phyloP scores from a whole-genome alignment of 495 filamentous ascomycete genomes.

The Schizothecium vesticola region DNA sequence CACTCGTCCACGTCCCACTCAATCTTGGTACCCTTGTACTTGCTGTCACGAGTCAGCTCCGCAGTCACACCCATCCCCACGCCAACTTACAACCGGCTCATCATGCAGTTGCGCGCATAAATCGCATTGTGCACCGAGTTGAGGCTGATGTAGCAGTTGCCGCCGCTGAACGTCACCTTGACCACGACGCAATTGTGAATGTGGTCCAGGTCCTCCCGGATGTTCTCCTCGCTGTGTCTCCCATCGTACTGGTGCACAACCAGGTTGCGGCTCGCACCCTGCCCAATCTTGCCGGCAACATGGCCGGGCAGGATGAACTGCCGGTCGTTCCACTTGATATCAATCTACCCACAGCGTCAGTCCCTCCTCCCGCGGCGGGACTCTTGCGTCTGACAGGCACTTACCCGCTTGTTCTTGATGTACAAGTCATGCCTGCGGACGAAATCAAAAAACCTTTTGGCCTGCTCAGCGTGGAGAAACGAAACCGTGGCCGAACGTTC shows the following conservation, averaged over 20 bases:
- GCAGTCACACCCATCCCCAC: neutral
- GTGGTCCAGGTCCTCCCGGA: slow-evolving; percentile 74
- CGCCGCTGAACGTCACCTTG: slow-evolving; percentile 53
- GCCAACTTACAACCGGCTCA: slow-evolving; percentile 52
- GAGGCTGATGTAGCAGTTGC: slow-evolving; percentile 59
- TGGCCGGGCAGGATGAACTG: slow-evolving; percentile 66
- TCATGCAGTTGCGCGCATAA: slow-evolving; percentile 72
- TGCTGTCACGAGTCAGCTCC: slow-evolving; percentile 23
- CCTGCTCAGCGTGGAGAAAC: slow-evolving; percentile 60
- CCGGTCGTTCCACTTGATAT: slow-evolving; percentile 65
- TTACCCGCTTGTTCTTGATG: slow-evolving; percentile 63
- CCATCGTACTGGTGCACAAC: slow-evolving; percentile 54
- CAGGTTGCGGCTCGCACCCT: slow-evolving; percentile 75
- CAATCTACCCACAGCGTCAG: slow-evolving; percentile 44
- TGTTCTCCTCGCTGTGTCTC: slow-evolving; percentile 55
- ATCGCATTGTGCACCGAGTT: slow-evolving; percentile 76
- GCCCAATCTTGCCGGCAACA: slow-evolving; percentile 59
- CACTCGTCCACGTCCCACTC: slow-evolving; percentile 74
- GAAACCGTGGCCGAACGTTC: slow-evolving; percentile 63
- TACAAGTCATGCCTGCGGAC: slow-evolving; percentile 63
- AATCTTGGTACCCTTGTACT: slow-evolving; percentile 71
- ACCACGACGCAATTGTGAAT: slow-evolving; percentile 75
- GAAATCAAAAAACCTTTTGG: slow-evolving; percentile 58
- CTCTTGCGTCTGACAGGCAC: slow-evolving; percentile 13
- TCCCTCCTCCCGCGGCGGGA: neutral